Evolutionary conservation across 176 grass and related monocot genomes (phyloP), one percentile per base, ranked within the genome.

Genomic region (Canna indica): DNA sequence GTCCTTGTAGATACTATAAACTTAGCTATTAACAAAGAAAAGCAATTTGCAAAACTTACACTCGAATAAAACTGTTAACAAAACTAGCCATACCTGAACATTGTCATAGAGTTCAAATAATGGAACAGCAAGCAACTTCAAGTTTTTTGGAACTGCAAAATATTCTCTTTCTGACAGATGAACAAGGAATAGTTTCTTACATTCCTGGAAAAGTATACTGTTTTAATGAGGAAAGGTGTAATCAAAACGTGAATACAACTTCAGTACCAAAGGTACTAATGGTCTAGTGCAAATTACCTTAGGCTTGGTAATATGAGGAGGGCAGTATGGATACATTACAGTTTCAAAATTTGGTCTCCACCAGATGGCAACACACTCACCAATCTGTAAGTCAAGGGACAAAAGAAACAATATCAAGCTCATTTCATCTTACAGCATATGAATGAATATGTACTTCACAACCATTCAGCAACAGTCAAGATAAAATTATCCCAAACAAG

Each of bases 291-390:
- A 13, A 82, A 36, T 39, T 78, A 99, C 95, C 90, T 99, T 93
- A n/a, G 95, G 90, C 75, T 93, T 99, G 59, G 95, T 94, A 59
- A 99, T 93, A 78, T 99, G 95, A 13, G 90, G 95, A 80, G 95
- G 95, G 76, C 95, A 99, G 77, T 99, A 99, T 35, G 95, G 95
- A 77, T 99, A 94, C 95, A 99, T 99, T 67, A 93, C 86, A 24
- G 95, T 99, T 73, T 99, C 90, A 76, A 99, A 99, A 80, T 99
- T 99, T 36, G 95, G 90, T 75, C 95, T 93, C 95, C 95, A 99
- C 90, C 95, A 99, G n/a, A 87, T 86, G 64, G 84, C 95, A 94
- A 94, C 95, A 76, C 89, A 94, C 80, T 99, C 95, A 73, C 90
- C 94, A 78, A 99, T 80, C 94, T 99, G 74, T 59, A 87, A 83